Conservation (phyloP, 257 asterid species). For the Solanum medicagineum region DNA sequence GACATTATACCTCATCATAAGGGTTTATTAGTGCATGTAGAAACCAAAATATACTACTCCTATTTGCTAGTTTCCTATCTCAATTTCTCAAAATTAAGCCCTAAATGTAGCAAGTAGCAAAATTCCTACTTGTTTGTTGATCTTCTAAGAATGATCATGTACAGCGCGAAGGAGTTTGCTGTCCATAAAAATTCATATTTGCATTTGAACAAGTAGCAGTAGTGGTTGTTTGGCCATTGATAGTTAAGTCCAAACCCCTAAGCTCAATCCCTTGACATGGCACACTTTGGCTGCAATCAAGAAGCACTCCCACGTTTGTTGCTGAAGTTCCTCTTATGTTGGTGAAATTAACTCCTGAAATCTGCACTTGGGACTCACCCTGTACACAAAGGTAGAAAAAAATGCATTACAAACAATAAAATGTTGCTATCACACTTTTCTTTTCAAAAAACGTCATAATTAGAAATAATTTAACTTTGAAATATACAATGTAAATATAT, state of each 20-base stretch:
- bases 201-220: not conserved
- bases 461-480: too few species aligned
- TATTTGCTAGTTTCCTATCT: not conserved
- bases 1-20: not conserved
- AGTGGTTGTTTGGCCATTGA: not conserved
- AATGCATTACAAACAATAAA: not conserved
- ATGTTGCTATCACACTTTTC: not conserved
- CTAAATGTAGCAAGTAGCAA: too few species aligned
- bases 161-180: not conserved
- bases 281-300: not conserved
- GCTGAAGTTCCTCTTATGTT: not conserved
- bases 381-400: not conserved
- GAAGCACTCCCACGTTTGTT: not conserved
- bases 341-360: not conserved
- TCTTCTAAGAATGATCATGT: not conserved
- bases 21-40: not conserved
- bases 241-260: not conserved
- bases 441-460: too few species aligned
- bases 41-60: not conserved
- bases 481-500: not conserved
- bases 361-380: slow-evolving; percentile 4
- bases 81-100: too few species aligned
- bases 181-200: not conserved
- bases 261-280: not conserved
- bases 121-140: too few species aligned